Evolutionary conservation across 1,139 yeast genomes (phyloP), one percentile per base, ranked within the genome.

Genomic region (Kodamaea fungicola): DNA sequence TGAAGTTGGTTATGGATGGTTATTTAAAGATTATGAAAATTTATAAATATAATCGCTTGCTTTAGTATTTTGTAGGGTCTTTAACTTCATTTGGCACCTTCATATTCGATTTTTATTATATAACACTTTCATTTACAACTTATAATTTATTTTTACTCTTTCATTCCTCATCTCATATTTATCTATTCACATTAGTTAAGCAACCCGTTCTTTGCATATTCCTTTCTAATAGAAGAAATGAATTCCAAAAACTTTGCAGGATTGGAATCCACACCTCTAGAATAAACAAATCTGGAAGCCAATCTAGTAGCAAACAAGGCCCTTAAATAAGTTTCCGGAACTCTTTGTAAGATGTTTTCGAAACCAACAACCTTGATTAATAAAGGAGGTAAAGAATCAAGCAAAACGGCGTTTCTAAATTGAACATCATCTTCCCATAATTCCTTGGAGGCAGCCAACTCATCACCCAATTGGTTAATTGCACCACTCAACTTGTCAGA

Each of bases 291-390:
- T 41, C 85, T 76, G 31, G 96, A 87, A 10, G 96, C 94, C 52
- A 92, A 74, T 57, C 80, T 84, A 31, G 96, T 86, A 37, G 97
- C 96, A 59, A 92, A 86, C 48, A 92, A 78, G 8, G 97, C 96
- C 57, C 81, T 82, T 57, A 90, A 72, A 61, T 92, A 92, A 42
- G 94, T 76, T 44, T 76, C 88, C 12, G 98, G 98, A 36, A 92
- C 95, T 52, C 95, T 79, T 33, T 70, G 54, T 52, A 90, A 67
- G 33, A 92, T 80, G 41, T 69, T 65, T 22, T 82, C 84, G 42
- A 88, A 75, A n/a, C 96, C 96, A 52, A 90, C 76, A 46, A 76
- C 77, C 41, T 78, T 64, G 41, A 86, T 71, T 51, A 92, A 75
- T 50, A 83, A 67, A 35, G 76, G 71, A 40, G 98, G 98, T 45